phyloP scores from a whole-genome alignment of 2,329 filamentous ascomycete genomes.

The Pestalotiopsis sp. region DNA sequence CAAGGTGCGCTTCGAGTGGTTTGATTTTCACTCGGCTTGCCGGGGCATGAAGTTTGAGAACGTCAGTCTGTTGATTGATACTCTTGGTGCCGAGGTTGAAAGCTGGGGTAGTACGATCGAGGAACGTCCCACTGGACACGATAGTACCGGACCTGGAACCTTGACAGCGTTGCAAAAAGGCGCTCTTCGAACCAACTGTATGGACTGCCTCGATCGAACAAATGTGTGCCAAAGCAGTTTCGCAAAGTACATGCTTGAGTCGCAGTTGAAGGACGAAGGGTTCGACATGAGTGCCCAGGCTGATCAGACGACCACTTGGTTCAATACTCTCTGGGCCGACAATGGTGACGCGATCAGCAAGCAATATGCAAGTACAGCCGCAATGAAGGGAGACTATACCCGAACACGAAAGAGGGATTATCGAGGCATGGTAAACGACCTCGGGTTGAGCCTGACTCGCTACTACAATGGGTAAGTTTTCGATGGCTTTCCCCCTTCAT shows the following conservation, averaged over 20 bases:
- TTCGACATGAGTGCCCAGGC: slow-evolving; percentile 74
- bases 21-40: slow-evolving; percentile 92
- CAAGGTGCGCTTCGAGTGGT: slow-evolving; percentile 83
- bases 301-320: slow-evolving; percentile 86
- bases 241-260: slow-evolving; percentile 79
- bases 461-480: slow-evolving; percentile 65
- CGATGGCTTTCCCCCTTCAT: background rate
- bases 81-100: slow-evolving; percentile 68
- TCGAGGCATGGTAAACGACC: slow-evolving; percentile 86
- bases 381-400: slow-evolving; percentile 96
- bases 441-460: slow-evolving; percentile 83
- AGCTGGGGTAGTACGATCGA: slow-evolving; percentile 72
- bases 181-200: slow-evolving; percentile 92
- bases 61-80: slow-evolving; percentile 77
- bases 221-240: slow-evolving; percentile 96
- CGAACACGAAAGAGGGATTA: slow-evolving; percentile 89
- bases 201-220: slow-evolving; percentile 96
- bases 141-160: slow-evolving; percentile 35
- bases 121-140: slow-evolving; percentile 16
- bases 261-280: slow-evolving; percentile 75
- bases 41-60: slow-evolving; percentile 99
- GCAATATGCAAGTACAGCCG: slow-evolving; percentile 93
- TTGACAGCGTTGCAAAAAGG: slow-evolving; percentile 64
- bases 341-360: slow-evolving; percentile 96
- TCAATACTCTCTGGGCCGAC: slow-evolving; percentile 96